Evolutionary conservation across 1,284 basidiomycete genomes (phyloP), one percentile per base, ranked within the genome.

Genomic region (Albatrellus sp.): DNA sequence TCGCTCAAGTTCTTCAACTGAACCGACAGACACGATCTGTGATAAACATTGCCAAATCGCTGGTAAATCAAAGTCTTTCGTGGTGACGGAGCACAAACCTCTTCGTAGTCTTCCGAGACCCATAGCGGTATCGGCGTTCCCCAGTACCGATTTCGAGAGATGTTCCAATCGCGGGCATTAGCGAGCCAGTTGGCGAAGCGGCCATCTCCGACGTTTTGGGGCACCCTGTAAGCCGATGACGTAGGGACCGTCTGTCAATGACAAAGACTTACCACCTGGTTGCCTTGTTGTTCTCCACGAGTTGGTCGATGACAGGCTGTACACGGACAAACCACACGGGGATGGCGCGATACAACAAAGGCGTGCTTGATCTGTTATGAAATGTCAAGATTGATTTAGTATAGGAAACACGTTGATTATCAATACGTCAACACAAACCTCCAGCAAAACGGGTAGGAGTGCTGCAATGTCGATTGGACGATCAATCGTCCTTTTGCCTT

Each of bases 61-160:
- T 11, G 32, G 17, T 19, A 13, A 10, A n/a, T 34, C 12, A 24
- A 31, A n/a, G 14, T 32, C 2, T 8, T 47, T 65, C 45, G 49
- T 30, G 39, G 3, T 11, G 20, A 5, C 11, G 7, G 24, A n/a
- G 9, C 3, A 17, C 39, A 8, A 30, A 85, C 88, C 75, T 99
- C 96, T 60, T 93, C 76, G 56, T 80, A 71, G 63, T 98, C 94
- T 2, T 94, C 90, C 56, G 87, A 93, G 29, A 73, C 90, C 96
- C 96, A 99, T 32, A 99, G 68, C 8, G 96, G 96, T 50, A 99
- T 83, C 6, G 96, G 96, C 6, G 94, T 98, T 37, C 94, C 96
- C 94, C 94, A 99, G 64, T 98, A 99, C 48, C 96, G 79, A 70
- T 98, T 98, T 52, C 96, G 76, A n/a, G 92, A 96, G 52, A 99